Conservation (phyloP, 192 early-diverging fungal genomes). For the Thamnidium elegans region DNA sequence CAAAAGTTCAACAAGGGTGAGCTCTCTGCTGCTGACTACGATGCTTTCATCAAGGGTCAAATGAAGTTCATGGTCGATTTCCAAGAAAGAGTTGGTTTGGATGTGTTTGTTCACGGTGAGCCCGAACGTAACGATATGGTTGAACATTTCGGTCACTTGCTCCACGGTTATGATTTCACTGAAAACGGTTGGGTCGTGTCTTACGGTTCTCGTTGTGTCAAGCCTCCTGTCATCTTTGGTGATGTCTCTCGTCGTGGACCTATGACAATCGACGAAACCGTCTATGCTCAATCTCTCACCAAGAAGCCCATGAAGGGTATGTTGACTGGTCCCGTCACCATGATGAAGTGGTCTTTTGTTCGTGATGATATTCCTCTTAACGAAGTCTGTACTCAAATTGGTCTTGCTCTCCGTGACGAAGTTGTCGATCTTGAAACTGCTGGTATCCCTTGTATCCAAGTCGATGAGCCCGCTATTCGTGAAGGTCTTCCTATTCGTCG, state of each 20-base stretch:
- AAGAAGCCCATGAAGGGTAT: constrained; percentile 96
- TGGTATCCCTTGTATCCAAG: constrained; percentile 92
- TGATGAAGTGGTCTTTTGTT: constrained; percentile 98
- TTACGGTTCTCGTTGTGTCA: constrained; percentile 95
- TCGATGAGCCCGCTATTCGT: constrained; percentile 98
- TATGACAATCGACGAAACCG: constrained; percentile 88
- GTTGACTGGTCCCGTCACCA: constrained; percentile 98
- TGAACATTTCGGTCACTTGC: constrained; percentile 95
- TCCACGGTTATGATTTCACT: constrained; percentile 93
- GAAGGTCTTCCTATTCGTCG: constrained; percentile 94
- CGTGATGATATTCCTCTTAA: constrained; percentile 92
- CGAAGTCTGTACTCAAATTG: constrained; percentile 84
- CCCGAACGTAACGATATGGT: constrained; percentile 96
- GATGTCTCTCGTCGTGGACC: constrained; percentile 87
- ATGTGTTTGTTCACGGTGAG: constrained; percentile 98
- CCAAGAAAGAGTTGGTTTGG: constrained; percentile 87
- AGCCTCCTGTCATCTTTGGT: constrained; percentile 97
- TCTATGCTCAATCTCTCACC: constrained; percentile 88
- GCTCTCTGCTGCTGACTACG: constrained; percentile 65
- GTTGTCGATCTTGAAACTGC: constrained; percentile 90
- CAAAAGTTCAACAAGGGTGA: constrained; percentile 86
- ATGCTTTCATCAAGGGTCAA: constrained; percentile 81
- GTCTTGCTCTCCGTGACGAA: constrained; percentile 94
- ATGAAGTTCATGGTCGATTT: constrained; percentile 81
- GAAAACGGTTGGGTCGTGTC: constrained; percentile 97